These are phyloP conservation scores for Stephanocyclus meneghinianus DNA, from an alignment of 352 stramenopile genomes.

Conservation along the genomic window DNA sequence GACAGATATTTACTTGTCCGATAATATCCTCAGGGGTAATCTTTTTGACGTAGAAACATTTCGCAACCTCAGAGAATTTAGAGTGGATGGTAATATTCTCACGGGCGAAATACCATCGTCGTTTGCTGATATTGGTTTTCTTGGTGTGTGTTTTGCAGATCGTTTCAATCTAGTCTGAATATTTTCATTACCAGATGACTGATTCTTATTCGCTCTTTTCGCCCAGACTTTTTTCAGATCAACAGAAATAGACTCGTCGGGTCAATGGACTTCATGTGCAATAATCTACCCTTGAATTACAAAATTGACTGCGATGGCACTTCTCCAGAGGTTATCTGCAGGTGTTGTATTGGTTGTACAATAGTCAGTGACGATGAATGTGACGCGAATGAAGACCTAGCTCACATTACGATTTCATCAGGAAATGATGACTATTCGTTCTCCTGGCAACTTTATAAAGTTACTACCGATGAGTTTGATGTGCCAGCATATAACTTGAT, in stretches of 20 bases:
- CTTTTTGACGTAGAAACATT: background rate
- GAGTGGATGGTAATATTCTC: conserved; percentile 10
- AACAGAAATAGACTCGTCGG: conserved; percentile 3
- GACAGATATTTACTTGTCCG: conserved; percentile 9
- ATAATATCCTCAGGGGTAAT: background rate
- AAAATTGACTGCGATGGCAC: conserved; percentile 11
- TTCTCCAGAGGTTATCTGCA: conserved; percentile 7
- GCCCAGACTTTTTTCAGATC: conserved; percentile 6
- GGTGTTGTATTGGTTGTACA: conserved; percentile 9
- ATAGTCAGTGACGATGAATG: conserved; percentile 13
- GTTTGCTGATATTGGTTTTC: background rate
- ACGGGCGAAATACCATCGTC: background rate
- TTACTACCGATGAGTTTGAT: background rate
- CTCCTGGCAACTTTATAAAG: conserved; percentile 1
- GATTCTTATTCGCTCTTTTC: background rate
- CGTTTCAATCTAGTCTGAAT: background rate
- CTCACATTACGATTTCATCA: background rate
- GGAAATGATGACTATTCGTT: conserved; percentile 1
- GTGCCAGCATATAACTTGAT: background rate
- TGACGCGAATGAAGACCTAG: background rate
- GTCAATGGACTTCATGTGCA: conserved; percentile 6
- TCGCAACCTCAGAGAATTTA: background rate
- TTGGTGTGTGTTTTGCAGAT: background rate
- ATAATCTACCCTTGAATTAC: conserved; percentile 1
- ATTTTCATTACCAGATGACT: background rate